These are phyloP conservation scores for Albatrellus ellisii DNA, from an alignment of 768 basidiomycete genomes.

Conservation along the genomic window DNA sequence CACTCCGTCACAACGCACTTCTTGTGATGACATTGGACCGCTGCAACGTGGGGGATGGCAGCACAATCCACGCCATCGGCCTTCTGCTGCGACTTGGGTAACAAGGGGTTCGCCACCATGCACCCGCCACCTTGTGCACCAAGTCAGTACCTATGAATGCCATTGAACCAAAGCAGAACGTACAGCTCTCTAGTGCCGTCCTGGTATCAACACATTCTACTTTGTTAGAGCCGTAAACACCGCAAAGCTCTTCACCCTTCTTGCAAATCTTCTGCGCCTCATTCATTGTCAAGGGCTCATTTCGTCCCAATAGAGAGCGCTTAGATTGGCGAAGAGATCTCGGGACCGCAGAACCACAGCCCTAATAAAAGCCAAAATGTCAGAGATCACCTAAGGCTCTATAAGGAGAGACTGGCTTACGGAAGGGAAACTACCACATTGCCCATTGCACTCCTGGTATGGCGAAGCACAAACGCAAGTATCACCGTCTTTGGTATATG, in stretches of 20 bases:
- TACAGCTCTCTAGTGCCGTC: conserved; percentile 14
- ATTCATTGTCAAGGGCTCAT: conserved; percentile 17
- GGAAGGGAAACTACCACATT: conserved; percentile 19
- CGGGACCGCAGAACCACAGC: conserved; percentile 27
- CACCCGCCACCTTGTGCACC: conserved; percentile 1
- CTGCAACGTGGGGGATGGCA: not conserved
- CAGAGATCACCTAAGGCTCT: not conserved
- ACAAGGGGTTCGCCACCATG: not conserved
- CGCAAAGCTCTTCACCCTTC: conserved; percentile 23
- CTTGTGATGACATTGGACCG: not conserved
- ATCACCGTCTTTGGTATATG: conserved; percentile 18
- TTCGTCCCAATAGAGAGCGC: conserved; percentile 2
- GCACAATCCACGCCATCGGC: not conserved
- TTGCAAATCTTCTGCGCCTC: conserved; percentile 22
- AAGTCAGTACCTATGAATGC: not conserved
- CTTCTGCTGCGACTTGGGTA: not conserved
- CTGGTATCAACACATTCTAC: conserved; percentile 29
- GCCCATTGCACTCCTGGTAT: conserved; percentile 26
- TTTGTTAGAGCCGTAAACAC: conserved; percentile 22
- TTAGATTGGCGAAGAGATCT: conserved; percentile 11
- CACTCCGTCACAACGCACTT: not conserved
- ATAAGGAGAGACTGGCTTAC: conserved; percentile 6
- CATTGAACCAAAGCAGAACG: not conserved
- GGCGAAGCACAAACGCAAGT: conserved; percentile 26
- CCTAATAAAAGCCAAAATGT: conserved; percentile 16